Percentiles rank a stretch among this genome's conserved stretches.
Conservation (phyloP, 495 filamentous ascomycete species). For the Xylaria castorea region DNA sequence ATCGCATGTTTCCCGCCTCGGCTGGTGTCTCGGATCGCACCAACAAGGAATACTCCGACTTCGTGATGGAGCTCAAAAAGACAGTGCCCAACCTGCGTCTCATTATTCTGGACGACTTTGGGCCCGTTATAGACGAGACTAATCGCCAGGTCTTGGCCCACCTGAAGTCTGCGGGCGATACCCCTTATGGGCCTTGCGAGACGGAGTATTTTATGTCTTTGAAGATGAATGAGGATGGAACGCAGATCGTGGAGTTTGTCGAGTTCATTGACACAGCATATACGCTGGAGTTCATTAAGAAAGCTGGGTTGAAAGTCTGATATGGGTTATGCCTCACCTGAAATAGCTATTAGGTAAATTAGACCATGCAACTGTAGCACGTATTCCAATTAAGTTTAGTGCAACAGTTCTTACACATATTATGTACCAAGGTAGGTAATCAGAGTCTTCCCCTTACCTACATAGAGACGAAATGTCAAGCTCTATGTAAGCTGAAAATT, state of each 20-base stretch:
- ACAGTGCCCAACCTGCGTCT: conserved; percentile 29
- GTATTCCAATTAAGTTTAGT: no score
- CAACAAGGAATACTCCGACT: conserved; percentile 33
- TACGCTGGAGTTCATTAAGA: conserved; percentile 25
- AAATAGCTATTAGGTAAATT: no score
- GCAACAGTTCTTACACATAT: no score
- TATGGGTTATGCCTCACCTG: not conserved
- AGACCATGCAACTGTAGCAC: no score
- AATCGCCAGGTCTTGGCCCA: conserved; percentile 35
- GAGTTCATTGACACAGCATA: conserved; percentile 45
- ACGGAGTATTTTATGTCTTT: conserved; percentile 45
- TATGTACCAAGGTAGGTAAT: no score
- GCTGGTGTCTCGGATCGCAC: conserved; percentile 28
- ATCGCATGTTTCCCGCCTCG: conserved; percentile 28
- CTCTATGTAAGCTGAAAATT: no score
- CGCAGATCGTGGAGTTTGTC: conserved; percentile 33
- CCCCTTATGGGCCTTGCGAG: conserved; percentile 36
- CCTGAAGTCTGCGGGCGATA: conserved; percentile 37
- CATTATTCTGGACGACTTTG: conserved; percentile 27
- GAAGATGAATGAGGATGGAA: conserved; percentile 42
- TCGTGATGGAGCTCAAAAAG: conserved; percentile 24
- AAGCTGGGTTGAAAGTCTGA: conserved; percentile 10
- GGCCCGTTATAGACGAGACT: conserved; percentile 35
- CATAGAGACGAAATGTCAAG: no score
- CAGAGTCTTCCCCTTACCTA: no score